These are phyloP conservation scores for Dimocarpus longan DNA, from an alignment of 345 rosid species.

Conservation along the genomic window DNA sequence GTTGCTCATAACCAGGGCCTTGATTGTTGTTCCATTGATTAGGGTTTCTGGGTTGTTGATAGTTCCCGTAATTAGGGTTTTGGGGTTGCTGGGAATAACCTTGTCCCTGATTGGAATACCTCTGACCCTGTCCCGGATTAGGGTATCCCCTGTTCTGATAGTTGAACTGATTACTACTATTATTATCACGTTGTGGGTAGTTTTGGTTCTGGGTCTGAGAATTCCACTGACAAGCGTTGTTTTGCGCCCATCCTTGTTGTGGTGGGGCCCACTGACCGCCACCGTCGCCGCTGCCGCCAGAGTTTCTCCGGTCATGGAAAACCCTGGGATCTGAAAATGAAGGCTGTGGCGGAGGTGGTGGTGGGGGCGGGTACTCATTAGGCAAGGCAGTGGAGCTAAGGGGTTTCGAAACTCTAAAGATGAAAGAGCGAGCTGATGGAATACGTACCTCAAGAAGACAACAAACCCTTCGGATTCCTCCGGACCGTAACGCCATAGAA, in stretches of 20 bases:
- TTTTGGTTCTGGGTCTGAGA: slow-evolving; percentile 20
- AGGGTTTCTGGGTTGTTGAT: slow-evolving; percentile 17
- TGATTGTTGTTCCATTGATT: slow-evolving; percentile 19
- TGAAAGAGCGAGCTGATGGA: slow-evolving; percentile 22
- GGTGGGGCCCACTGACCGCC: slow-evolving; percentile 37
- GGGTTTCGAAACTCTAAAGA: slow-evolving; percentile 28
- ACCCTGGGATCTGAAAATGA: slow-evolving; percentile 39
- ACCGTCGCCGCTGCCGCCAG: background rate
- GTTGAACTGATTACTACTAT: slow-evolving; percentile 25
- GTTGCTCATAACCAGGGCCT: slow-evolving; percentile 29
- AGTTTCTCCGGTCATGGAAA: slow-evolving; percentile 25
- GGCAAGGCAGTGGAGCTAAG: slow-evolving; percentile 48
- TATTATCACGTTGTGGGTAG: slow-evolving; percentile 24
- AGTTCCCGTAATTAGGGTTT: slow-evolving; percentile 20
- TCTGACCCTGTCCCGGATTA: slow-evolving; percentile 29
- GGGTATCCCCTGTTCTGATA: slow-evolving; percentile 24
- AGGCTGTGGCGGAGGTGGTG: slow-evolving; percentile 26
- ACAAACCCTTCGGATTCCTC: slow-evolving; percentile 27
- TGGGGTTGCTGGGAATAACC: slow-evolving; percentile 28
- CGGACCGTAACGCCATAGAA: slow-evolving; percentile 49
- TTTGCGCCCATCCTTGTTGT: slow-evolving; percentile 25
- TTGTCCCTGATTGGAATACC: slow-evolving; percentile 29
- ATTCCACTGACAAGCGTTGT: slow-evolving; percentile 15
- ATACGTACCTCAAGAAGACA: slow-evolving; percentile 40
- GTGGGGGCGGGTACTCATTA: slow-evolving; percentile 36